A percentile compares a stretch with the other conserved stretches of the same genome.
Conservation (phyloP, 1,284 basidiomycete species). For the Pholiota adiposa region DNA sequence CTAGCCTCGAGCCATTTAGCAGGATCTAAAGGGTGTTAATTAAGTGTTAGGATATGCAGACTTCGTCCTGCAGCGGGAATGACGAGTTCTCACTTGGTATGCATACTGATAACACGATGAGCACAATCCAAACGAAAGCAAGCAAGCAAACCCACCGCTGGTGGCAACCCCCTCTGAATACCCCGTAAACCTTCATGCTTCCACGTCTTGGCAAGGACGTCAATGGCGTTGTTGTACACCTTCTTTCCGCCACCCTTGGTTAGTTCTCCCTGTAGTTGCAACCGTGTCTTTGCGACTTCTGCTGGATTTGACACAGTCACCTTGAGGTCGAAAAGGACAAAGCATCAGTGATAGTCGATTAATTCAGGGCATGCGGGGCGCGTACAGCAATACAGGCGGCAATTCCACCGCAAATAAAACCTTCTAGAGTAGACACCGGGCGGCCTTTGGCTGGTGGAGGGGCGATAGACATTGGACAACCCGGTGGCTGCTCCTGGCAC, state of each 20-base stretch:
- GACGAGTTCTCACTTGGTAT: constrained; percentile 73
- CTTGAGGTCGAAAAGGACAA: constrained; percentile 39
- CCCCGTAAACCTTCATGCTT: constrained; percentile 90
- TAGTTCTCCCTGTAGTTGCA: constrained; percentile 94
- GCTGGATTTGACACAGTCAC: constrained; percentile 83
- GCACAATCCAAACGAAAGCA: constrained; percentile 4
- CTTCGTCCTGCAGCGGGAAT: background rate
- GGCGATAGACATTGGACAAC: constrained; percentile 21
- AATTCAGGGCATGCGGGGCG: constrained; percentile 1
- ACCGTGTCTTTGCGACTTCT: constrained; percentile 92
- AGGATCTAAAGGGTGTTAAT: constrained; percentile 67
- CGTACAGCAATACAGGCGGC: constrained; percentile 87
- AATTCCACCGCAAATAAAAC: constrained; percentile 85
- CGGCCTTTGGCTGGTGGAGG: constrained; percentile 24
- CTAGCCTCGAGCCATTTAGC: constrained; percentile 93
- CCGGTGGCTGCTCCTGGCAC: constrained; percentile 3
- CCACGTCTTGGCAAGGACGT: constrained; percentile 91
- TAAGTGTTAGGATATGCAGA: constrained; percentile 14
- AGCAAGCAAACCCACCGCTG: constrained; percentile 72
- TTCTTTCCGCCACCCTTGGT: constrained; percentile 72
- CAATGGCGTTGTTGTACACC: constrained; percentile 89
- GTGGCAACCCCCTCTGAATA: constrained; percentile 87
- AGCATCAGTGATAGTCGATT: background rate
- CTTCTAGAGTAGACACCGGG: constrained; percentile 67
- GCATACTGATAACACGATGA: constrained; percentile 62